phyloP scores from a whole-genome alignment of 305 asterid genomes.

The Solanum hybrid region DNA sequence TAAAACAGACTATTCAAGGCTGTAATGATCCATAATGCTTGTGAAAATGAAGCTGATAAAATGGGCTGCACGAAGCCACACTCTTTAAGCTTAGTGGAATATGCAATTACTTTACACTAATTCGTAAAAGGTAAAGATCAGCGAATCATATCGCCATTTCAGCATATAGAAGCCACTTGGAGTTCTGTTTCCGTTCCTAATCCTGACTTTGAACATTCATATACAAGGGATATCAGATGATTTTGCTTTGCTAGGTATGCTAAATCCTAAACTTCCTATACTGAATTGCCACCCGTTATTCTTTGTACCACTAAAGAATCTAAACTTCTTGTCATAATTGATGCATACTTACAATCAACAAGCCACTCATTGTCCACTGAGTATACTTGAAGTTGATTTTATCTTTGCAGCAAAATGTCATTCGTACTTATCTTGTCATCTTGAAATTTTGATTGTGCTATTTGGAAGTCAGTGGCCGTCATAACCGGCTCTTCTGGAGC shows the following conservation, averaged over 20 bases:
- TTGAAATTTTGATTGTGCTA: background rate
- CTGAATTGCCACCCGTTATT: background rate
- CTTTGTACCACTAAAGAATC: background rate
- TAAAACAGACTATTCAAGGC: background rate
- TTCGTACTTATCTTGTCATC: background rate
- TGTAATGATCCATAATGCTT: background rate
- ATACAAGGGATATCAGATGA: background rate
- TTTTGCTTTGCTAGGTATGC: background rate
- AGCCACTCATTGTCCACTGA: background rate
- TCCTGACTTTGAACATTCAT: constrained; percentile 2
- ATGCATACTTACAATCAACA: background rate
- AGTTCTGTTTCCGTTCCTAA: background rate
- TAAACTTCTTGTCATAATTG: background rate
- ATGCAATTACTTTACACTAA: background rate
- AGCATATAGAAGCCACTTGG: background rate
- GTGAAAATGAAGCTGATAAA: background rate
- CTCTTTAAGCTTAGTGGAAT: background rate
- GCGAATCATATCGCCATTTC: background rate
- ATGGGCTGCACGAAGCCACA: background rate
- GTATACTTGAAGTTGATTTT: background rate
- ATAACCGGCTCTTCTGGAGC: background rate
- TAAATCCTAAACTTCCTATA: background rate
- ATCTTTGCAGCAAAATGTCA: background rate
- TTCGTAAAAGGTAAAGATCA: background rate
- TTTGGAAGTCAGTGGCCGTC: background rate